Evolutionary conservation across 2,329 filamentous ascomycete species (phyloP), one percentile per base, ranked within the genome.

Genomic region (Arthrobotrys entomopaga): DNA sequence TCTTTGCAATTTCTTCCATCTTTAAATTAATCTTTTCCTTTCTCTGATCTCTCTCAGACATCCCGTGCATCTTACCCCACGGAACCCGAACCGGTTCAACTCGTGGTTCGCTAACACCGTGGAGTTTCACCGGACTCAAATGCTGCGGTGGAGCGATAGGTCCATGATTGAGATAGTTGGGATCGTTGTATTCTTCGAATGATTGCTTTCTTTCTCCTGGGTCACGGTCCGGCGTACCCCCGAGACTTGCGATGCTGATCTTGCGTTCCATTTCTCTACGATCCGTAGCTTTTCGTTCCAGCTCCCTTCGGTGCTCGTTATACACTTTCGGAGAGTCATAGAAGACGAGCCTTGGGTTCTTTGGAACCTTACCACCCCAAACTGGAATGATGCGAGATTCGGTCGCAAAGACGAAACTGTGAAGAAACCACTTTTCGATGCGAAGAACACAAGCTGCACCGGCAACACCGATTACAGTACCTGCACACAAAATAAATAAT

Each of bases 381-480:
- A 73, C 69, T 0, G 60, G 69, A n/a, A 73, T 52, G 15, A 54
- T 10, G 15, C 69, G 69, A 11, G 42, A 61, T 11, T 66, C 19
- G 5, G 15, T 40, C 2, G 48, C 50, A 56, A 65, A 73, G 19
- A 61, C 19, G 3, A 49, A 20, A 15, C 69, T 66, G 6, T 49
- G 54, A 13, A 73, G 57, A 20, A 73, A 73, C 69, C 69, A 73
- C 13, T 54, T 59, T 16, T 65, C 60, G 26, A 73, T 48, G 5
- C 61, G 60, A 3, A 73, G 48, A 29, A 73, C 40, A 8, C 69
- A 73, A 8, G 69, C 54, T 5, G 42, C 43, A 29, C 54, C 56
- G 10, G 52, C 56, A 11, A 73, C 49, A 1, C 69, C 69, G 29
- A 73, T 65, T 10, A 65, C 61, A 5, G 69, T 66, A 19, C 69